These are phyloP conservation scores for Populus tomentosa DNA, from an alignment of 441 rosid genomes.

Conservation along the genomic window DNA sequence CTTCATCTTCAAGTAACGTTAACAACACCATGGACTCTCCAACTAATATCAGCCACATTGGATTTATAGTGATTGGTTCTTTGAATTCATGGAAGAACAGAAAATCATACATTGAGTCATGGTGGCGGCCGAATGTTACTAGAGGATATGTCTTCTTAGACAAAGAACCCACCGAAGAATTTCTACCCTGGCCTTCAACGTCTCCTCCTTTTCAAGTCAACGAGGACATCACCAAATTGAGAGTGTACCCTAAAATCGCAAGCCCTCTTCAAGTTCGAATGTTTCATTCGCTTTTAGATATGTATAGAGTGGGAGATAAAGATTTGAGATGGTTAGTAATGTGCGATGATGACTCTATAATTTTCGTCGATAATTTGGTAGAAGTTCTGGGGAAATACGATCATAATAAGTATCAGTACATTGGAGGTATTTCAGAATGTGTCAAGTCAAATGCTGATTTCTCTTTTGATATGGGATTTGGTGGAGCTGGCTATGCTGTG, in stretches of 20 bases:
- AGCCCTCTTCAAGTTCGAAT: slow-evolving; percentile 35
- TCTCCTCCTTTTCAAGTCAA: slow-evolving; percentile 45
- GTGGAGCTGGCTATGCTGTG: slow-evolving; percentile 65
- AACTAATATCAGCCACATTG: slow-evolving; percentile 48
- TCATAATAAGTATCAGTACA: slow-evolving; percentile 46
- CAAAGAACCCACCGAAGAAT: slow-evolving; percentile 32
- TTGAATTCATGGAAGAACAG: slow-evolving; percentile 36
- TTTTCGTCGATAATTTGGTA: slow-evolving; percentile 52
- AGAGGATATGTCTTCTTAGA: slow-evolving; percentile 59
- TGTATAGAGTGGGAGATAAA: slow-evolving; percentile 35
- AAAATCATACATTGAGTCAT: slow-evolving; percentile 39
- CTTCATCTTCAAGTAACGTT: neutral
- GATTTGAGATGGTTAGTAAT: slow-evolving; percentile 61
- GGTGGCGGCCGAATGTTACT: slow-evolving; percentile 63
- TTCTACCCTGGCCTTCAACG: slow-evolving; percentile 47
- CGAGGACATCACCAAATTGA: slow-evolving; percentile 36
- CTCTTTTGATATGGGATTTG: slow-evolving; percentile 66
- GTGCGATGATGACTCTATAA: slow-evolving; percentile 60
- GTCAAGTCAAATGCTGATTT: slow-evolving; percentile 36
- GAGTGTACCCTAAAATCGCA: slow-evolving; percentile 26
- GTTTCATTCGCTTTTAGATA: slow-evolving; percentile 44
- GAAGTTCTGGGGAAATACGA: slow-evolving; percentile 40
- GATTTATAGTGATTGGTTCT: slow-evolving; percentile 45
- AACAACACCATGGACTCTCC: slow-evolving; percentile 6
- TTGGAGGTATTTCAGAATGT: slow-evolving; percentile 53